A percentile compares a stretch with the other conserved stretches of the same genome.
phyloP scores from a whole-genome alignment of 805 yeast species.

The Candida sphagnicola region DNA sequence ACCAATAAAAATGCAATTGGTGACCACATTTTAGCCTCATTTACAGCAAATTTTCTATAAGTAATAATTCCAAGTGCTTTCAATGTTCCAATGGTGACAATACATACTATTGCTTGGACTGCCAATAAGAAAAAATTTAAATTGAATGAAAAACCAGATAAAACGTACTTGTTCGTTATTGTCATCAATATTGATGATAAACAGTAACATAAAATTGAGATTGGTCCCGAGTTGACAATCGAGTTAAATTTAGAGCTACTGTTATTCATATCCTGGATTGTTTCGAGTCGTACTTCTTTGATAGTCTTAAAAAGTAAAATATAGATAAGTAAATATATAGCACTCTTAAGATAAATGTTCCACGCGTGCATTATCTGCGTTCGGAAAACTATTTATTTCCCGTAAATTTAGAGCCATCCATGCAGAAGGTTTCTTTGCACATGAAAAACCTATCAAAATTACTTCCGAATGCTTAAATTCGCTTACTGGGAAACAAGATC shows the following conservation, averaged over 20 bases:
- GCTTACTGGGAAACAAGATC: too few relatives aligned
- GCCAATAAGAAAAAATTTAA: conserved; percentile 88
- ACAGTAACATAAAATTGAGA: conserved; percentile 82
- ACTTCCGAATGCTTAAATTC: too few relatives aligned
- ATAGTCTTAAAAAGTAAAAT: too few relatives aligned
- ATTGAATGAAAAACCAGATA: conserved; percentile 64
- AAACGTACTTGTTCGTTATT: conserved; percentile 92
- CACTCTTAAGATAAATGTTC: too few relatives aligned
- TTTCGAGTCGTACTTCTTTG: too few relatives aligned
- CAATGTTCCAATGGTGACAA: conserved; percentile 64
- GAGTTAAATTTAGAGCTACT: conserved; percentile 17
- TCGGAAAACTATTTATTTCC: too few relatives aligned
- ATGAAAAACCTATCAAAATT: too few relatives aligned
- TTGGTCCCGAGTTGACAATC: conserved; percentile 52
- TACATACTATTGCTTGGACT: conserved; percentile 83
- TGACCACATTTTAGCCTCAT: conserved; percentile 92
- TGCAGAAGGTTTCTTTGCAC: too few relatives aligned
- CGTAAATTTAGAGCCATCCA: too few relatives aligned
- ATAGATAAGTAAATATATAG: too few relatives aligned
- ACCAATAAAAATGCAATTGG: conserved; percentile 90
- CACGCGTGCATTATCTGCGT: too few relatives aligned
- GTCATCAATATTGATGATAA: conserved; percentile 95
- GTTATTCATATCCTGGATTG: neutral
- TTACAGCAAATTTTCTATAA: conserved; percentile 77
- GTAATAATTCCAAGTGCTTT: conserved; percentile 73